Conservation (phyloP, 225 moss, liverwort and hornwort genomes). For the Straminergon stramineum region DNA sequence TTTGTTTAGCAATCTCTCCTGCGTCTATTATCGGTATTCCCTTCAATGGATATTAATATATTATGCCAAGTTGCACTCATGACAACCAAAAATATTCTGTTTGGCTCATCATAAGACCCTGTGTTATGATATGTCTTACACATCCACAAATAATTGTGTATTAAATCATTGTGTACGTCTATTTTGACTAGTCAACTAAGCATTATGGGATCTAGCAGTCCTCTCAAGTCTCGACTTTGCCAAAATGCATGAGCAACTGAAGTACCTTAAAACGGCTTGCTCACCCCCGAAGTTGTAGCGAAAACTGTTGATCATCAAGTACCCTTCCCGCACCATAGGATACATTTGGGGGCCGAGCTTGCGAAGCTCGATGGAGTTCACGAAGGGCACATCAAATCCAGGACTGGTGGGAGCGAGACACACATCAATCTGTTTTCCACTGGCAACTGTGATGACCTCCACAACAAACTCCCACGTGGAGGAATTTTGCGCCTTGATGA, state of each 20-base stretch:
- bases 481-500: neutral
- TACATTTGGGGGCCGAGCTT: neutral
- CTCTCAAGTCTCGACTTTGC: neutral
- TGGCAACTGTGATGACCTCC: constrained; percentile 15
- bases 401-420: constrained; percentile 9
- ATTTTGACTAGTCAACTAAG: neutral
- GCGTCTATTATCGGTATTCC: neutral
- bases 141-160: neutral
- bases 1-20: neutral
- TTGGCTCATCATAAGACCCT: neutral
- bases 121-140: neutral
- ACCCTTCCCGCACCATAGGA: constrained; percentile 10
- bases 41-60: neutral
- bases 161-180: too few relatives aligned
- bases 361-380: constrained; percentile 24
- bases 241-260: neutral
- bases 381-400: constrained; percentile 14
- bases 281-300: constrained; percentile 14
- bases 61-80: neutral
- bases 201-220: neutral
- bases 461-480: neutral
- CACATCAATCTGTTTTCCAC: neutral
- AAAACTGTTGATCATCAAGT: constrained; percentile 1
- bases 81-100: too few relatives aligned
- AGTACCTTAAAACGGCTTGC: neutral